A percentile compares a stretch with the other conserved stretches of the same genome.
Conservation (phyloP, 768 basidiomycete genomes). For the Macrolepiota dolichaula region DNA sequence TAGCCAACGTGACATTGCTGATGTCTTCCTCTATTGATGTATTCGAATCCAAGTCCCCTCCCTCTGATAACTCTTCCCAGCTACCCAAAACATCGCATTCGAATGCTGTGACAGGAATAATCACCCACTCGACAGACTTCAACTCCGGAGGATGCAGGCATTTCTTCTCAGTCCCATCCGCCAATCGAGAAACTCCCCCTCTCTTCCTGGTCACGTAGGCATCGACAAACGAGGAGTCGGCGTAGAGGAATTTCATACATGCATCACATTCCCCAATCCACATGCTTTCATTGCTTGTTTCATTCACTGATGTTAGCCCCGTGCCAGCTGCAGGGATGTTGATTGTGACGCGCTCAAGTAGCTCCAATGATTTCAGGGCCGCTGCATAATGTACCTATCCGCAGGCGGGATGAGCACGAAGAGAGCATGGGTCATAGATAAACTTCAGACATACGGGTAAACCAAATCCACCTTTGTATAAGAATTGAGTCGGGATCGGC, state of each 20-base stretch:
- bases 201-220: not conserved
- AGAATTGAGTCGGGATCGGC: not conserved
- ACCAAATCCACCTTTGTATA: slow-evolving; percentile 1
- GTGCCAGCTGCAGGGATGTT: not conserved
- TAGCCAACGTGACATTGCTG: not conserved
- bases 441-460: not conserved
- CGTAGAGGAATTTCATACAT: not conserved
- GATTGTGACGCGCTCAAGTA: not conserved
- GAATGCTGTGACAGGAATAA: not conserved
- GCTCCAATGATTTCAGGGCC: not conserved
- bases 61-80: not conserved
- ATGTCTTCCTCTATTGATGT: not conserved
- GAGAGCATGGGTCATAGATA: not conserved
- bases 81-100: not conserved
- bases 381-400: slow-evolving; percentile 7
- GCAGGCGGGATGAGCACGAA: not conserved
- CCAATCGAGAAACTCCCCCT: not conserved
- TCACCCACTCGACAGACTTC: not conserved
- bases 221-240: not conserved
- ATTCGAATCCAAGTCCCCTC: not conserved
- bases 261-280: slow-evolving; percentile 11
- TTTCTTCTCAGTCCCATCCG: not conserved
- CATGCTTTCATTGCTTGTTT: not conserved
- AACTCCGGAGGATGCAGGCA: not conserved
- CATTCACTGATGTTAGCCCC: not conserved